Conservation (phyloP, 2,329 filamentous ascomycete genomes). For the Penicillium sp. region DNA sequence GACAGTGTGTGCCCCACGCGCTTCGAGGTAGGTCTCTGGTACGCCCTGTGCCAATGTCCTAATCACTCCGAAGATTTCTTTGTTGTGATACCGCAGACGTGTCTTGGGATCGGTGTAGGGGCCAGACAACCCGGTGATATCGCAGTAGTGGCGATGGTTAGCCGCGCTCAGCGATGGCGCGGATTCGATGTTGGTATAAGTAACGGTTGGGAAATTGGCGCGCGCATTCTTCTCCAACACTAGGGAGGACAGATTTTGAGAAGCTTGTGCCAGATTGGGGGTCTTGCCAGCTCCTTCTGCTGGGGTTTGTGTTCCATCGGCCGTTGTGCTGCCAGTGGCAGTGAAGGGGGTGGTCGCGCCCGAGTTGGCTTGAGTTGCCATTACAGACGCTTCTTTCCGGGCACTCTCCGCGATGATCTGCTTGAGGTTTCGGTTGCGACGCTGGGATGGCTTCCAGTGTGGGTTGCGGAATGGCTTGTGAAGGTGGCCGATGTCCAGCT, state of each 20-base stretch:
- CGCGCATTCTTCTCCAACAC: conserved; percentile 77
- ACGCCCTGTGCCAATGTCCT: conserved; percentile 76
- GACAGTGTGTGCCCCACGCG: conserved; percentile 87
- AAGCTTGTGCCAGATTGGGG: conserved; percentile 82
- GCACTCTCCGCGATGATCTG: conserved; percentile 88
- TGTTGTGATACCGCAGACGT: conserved; percentile 86
- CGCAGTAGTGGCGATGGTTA: conserved; percentile 87
- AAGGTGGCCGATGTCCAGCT: conserved; percentile 84
- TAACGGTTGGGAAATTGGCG: conserved; percentile 57
- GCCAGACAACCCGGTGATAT: conserved; percentile 89
- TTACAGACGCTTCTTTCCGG: conserved; percentile 82
- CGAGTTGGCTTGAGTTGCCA: conserved; percentile 80
- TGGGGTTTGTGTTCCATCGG: conserved; percentile 46
- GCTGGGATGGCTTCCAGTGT: conserved; percentile 86
- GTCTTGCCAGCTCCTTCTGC: conserved; percentile 44
- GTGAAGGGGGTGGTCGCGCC: conserved; percentile 69
- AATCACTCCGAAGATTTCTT: conserved; percentile 84
- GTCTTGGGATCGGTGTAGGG: conserved; percentile 96
- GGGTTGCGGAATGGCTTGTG: conserved; percentile 88
- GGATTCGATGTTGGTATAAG: conserved; percentile 95
- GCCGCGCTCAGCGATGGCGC: conserved; percentile 79
- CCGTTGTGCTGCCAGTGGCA: conserved; percentile 34
- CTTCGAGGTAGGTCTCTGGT: conserved; percentile 85
- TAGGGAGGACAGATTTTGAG: conserved; percentile 79
- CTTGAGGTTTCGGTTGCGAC: conserved; percentile 98